Evolutionary conservation across 768 basidiomycete species (phyloP).

Genomic region (Suillus subluteus): DNA sequence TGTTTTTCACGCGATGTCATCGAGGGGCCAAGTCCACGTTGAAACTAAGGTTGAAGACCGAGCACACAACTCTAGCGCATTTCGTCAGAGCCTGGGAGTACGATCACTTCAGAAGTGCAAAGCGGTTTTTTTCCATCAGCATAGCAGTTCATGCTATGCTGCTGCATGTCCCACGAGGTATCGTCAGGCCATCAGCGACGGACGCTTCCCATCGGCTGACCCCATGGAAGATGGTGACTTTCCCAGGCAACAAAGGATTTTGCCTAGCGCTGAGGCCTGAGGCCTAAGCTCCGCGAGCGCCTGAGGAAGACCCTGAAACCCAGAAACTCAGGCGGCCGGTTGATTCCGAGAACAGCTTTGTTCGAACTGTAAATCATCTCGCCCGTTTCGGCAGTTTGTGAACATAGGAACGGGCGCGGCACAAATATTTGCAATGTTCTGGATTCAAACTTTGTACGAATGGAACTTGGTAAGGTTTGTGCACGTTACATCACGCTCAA

Average conservation of each 20-base stretch:
- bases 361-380: conserved; percentile 13
- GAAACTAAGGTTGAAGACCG: background rate
- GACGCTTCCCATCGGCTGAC: conserved; percentile 2
- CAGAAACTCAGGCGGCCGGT: background rate
- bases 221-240: background rate
- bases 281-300: background rate
- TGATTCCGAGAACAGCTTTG: conserved; percentile 3
- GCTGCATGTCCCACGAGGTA: background rate
- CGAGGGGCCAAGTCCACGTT: background rate
- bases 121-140: no score
- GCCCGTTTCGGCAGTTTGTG: conserved; percentile 2
- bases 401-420: background rate
- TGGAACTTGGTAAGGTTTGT: conserved; percentile 1
- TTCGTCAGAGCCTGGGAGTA: background rate
- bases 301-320: background rate
- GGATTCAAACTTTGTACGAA: conserved; percentile 2
- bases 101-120: background rate
- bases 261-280: conserved; percentile 1
- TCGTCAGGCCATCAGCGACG: background rate
- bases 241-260: conserved; percentile 7
- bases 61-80: background rate
- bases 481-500: background rate
- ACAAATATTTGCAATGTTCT: conserved; percentile 3
- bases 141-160: background rate
- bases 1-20: conserved; percentile 6